Conservation (phyloP, 129 eudicot species). For the Ambrosia trifida region DNA sequence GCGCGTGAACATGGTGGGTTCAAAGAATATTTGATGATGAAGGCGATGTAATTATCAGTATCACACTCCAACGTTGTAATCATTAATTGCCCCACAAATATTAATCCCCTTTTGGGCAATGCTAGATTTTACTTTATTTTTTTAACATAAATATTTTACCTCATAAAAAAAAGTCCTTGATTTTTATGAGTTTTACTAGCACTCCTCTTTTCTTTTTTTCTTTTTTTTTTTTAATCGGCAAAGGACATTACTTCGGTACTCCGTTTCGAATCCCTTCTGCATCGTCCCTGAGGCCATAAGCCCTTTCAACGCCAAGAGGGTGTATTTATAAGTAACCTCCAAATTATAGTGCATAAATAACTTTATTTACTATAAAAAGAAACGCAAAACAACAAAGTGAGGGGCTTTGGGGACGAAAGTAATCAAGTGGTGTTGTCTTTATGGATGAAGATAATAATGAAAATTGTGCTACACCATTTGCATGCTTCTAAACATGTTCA, state of each 20-base stretch:
- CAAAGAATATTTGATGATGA: constrained; percentile 32
- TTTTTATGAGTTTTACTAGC: neutral
- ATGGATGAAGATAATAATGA: constrained; percentile 30
- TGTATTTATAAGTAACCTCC: neutral
- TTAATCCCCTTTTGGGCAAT: constrained; percentile 2
- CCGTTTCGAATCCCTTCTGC: too few relatives aligned
- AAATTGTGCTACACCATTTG: constrained; percentile 22
- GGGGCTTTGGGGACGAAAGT: constrained; percentile 27
- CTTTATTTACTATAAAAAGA: neutral
- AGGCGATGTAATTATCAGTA: constrained; percentile 9
- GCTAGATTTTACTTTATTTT: constrained; percentile 12
- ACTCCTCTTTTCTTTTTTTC: neutral
- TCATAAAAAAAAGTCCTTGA: neutral
- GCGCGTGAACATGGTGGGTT: constrained; percentile 21
- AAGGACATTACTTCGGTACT: too few relatives aligned
- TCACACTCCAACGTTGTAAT: constrained; percentile 32
- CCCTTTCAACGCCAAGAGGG: too few relatives aligned
- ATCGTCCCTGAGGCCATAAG: too few relatives aligned
- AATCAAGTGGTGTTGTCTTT: constrained; percentile 23
- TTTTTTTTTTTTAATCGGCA: too few relatives aligned
- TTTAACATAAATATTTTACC: neutral
- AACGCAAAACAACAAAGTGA: constrained; percentile 22
- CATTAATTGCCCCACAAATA: constrained; percentile 30
- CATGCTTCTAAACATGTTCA: constrained; percentile 35
- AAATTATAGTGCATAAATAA: neutral